These are phyloP conservation scores for Acacia acuminata DNA, from an alignment of 306 rosid species.

Conservation along the genomic window DNA sequence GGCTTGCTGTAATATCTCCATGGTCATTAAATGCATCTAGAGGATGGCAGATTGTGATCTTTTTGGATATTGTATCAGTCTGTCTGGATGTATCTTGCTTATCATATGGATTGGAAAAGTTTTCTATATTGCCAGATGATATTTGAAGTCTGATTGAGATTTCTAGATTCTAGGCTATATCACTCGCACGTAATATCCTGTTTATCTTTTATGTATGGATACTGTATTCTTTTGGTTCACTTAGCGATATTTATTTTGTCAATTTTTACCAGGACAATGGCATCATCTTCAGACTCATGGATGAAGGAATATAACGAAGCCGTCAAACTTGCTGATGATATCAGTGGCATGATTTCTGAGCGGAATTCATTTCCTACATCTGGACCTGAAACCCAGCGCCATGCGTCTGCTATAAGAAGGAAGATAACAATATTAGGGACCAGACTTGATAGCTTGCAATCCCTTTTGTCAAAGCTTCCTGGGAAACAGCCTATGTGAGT, in stretches of 20 bases:
- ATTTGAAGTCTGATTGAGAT: background rate
- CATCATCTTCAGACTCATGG: constrained; percentile 92
- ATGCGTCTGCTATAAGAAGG: constrained; percentile 90
- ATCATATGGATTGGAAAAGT: constrained; percentile 1
- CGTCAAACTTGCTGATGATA: constrained; percentile 83
- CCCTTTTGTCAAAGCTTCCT: constrained; percentile 74
- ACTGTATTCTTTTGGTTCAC: constrained; percentile 6
- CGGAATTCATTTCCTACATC: constrained; percentile 62
- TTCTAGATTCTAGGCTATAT: constrained; percentile 1
- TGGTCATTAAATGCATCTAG: background rate
- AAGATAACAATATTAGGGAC: constrained; percentile 95
- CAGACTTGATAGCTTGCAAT: constrained; percentile 91
- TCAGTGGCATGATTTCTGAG: constrained; percentile 88
- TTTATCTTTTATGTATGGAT: background rate
- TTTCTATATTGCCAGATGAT: constrained; percentile 1
- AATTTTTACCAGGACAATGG: constrained; percentile 60
- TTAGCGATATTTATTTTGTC: background rate
- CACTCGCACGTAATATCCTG: background rate
- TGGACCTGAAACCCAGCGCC: constrained; percentile 93
- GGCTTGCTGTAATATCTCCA: background rate
- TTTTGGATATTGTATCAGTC: background rate
- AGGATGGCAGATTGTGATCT: background rate
- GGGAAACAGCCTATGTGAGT: constrained; percentile 90
- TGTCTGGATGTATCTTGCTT: background rate
- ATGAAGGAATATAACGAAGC: constrained; percentile 94